A percentile compares a stretch with the other conserved stretches of the same genome.
Evolutionary conservation across 257 asterid species (phyloP).

Genomic region (Marsdenia floribunda): DNA sequence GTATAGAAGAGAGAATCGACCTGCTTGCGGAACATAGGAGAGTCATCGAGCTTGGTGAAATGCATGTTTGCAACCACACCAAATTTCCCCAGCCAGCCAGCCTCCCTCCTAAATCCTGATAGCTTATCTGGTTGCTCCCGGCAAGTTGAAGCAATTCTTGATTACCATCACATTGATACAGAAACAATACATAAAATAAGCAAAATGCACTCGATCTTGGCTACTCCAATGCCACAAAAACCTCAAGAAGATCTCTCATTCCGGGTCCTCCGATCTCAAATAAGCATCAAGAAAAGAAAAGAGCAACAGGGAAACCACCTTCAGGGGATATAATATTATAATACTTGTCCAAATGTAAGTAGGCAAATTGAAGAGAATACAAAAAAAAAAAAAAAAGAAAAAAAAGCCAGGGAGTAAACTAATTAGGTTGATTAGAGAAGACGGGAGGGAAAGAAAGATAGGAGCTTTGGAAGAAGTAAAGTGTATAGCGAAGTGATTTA

Average conservation of each 20-base stretch:
- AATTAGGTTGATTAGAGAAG: not conserved
- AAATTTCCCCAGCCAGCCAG: not conserved
- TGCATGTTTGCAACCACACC: constrained; percentile 35
- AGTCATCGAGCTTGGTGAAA: constrained; percentile 97
- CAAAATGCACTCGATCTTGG: constrained; percentile 35
- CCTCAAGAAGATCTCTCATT: constrained; percentile 29
- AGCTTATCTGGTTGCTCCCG: not conserved
- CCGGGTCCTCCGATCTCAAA: constrained; percentile 36
- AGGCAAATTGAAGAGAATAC: not conserved
- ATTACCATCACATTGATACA: constrained; percentile 1
- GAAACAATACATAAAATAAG: not conserved
- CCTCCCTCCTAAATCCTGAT: not conserved
- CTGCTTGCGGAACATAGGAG: constrained; percentile 99
- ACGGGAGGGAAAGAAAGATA: not conserved
- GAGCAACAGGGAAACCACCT: not conserved
- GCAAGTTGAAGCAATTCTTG: constrained; percentile 1
- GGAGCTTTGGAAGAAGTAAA: constrained; percentile 6
- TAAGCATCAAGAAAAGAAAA: constrained; percentile 7
- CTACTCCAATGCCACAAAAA: constrained; percentile 4
- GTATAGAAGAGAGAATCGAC: constrained; percentile 27
- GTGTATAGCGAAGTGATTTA: constrained; percentile 6
- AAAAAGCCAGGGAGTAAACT: not conserved
- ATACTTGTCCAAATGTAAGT: constrained; percentile 1
- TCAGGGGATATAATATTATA: not conserved
- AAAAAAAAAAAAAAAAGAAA: not conserved